A percentile compares a stretch with the other conserved stretches of the same genome.
These are phyloP conservation scores for Akanthomyces dipterigenus DNA, from an alignment of 2,329 filamentous ascomycete species.

Conservation along the genomic window DNA sequence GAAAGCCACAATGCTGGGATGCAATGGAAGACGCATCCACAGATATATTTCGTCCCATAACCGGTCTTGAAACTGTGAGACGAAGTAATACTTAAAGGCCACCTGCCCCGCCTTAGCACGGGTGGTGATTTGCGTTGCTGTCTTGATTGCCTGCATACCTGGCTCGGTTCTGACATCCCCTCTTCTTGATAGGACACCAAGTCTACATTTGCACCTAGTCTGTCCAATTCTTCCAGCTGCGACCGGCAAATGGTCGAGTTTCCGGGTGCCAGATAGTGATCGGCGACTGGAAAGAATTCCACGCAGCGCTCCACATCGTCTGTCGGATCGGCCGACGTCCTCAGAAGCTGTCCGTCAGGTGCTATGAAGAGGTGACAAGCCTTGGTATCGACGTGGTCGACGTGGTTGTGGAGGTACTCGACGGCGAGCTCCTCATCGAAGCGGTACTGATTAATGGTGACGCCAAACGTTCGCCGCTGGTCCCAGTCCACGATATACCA, in stretches of 20 bases:
- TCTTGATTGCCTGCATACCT: conserved; percentile 10
- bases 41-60: conserved; percentile 29
- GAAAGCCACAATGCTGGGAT: conserved; percentile 26
- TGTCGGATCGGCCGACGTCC: neutral
- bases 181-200: conserved; percentile 14
- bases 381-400: neutral
- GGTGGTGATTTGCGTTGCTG: neutral
- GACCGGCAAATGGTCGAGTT: conserved; percentile 17
- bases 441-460: neutral
- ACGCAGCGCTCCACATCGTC: neutral
- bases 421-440: neutral
- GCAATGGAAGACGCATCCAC: conserved; percentile 22
- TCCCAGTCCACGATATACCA: neutral
- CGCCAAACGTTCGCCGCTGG: neutral
- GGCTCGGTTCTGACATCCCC: too few species aligned
- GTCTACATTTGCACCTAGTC: conserved; percentile 22
- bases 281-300: neutral
- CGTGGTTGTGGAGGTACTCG: neutral
- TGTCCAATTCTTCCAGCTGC: conserved; percentile 14
- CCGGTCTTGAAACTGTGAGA: conserved; percentile 15
- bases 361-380: neutral
- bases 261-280: neutral
- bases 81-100: conserved; percentile 27
- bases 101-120: neutral
- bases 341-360: neutral